phyloP scores from a whole-genome alignment of 179 eudicot genomes.

The Nepenthes alata region DNA sequence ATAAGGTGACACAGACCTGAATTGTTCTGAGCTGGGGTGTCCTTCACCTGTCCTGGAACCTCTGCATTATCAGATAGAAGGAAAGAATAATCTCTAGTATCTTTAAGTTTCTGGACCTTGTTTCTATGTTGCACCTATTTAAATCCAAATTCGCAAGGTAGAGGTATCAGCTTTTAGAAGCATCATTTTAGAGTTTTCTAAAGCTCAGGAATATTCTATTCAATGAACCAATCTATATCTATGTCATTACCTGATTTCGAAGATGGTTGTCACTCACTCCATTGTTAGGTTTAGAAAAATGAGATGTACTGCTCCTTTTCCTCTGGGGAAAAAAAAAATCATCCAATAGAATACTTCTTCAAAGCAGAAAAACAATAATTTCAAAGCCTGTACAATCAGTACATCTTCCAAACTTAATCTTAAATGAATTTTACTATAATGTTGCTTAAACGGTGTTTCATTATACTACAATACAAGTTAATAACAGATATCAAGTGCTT shows the following conservation, averaged over 20 bases:
- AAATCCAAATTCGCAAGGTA: not conserved
- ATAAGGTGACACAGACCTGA: constrained; percentile 22
- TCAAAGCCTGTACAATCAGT: too few relatives aligned
- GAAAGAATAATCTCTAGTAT: constrained; percentile 77
- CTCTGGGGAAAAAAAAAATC: too few relatives aligned
- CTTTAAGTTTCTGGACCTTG: constrained; percentile 53
- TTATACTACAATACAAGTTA: too few relatives aligned
- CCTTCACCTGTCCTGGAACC: constrained; percentile 31
- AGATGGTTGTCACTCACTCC: not conserved
- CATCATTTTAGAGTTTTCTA: not conserved
- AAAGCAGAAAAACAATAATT: too few relatives aligned
- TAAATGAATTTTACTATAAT: too few relatives aligned
- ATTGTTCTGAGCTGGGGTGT: constrained; percentile 24
- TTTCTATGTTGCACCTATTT: constrained; percentile 29
- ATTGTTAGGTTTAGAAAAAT: not conserved
- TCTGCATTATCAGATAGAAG: constrained; percentile 65
- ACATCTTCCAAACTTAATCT: too few relatives aligned
- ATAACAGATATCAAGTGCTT: too few relatives aligned
- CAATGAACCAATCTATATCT: not conserved
- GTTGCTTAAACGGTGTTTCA: too few relatives aligned
- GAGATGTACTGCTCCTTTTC: not conserved
- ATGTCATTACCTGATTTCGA: not conserved
- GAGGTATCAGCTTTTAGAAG: not conserved
- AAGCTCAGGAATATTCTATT: too few relatives aligned
- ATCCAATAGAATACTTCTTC: too few relatives aligned